These are phyloP conservation scores for Clarkia xantiana DNA, from an alignment of 345 rosid species.

Conservation along the genomic window DNA sequence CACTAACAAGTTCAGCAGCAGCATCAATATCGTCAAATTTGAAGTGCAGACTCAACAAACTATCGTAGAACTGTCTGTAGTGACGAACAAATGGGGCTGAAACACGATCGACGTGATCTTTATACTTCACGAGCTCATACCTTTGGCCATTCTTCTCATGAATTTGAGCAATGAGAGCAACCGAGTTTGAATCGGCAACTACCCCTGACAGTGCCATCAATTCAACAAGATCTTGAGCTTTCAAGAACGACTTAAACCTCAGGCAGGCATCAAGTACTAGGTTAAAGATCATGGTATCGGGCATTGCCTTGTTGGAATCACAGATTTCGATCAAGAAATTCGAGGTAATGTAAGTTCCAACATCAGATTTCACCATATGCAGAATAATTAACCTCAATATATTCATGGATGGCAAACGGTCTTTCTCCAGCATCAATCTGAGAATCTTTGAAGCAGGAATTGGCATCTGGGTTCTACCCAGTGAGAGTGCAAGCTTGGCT, in stretches of 20 bases:
- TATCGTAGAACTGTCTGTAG: conserved; percentile 42
- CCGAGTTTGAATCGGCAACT: conserved; percentile 60
- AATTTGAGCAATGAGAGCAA: conserved; percentile 38
- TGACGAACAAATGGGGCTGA: conserved; percentile 32
- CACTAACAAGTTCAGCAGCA: conserved; percentile 43
- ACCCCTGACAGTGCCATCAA: conserved; percentile 44
- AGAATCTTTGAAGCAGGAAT: conserved; percentile 39
- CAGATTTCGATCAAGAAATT: conserved; percentile 58
- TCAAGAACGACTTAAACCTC: conserved; percentile 45
- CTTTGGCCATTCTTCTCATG: conserved; percentile 66
- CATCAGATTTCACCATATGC: conserved; percentile 68
- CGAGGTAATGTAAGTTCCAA: conserved; percentile 52
- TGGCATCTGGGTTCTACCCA: conserved; percentile 63
- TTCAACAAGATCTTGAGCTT: conserved; percentile 61
- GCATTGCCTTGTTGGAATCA: conserved; percentile 32
- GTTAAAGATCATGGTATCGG: conserved; percentile 56
- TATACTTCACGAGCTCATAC: conserved; percentile 60
- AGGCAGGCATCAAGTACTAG: conserved; percentile 66
- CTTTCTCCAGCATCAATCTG: conserved; percentile 40
- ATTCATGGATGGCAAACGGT: conserved; percentile 17
- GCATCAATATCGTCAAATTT: conserved; percentile 59
- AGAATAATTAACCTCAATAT: conserved; percentile 31
- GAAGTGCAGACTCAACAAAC: conserved; percentile 57
- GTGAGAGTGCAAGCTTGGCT: conserved; percentile 38
- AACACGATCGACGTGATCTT: conserved; percentile 32